Evolutionary conservation across 2,329 filamentous ascomycete species (phyloP), one percentile per base, ranked within the genome.

Genomic region (Talaromyces sp.): DNA sequence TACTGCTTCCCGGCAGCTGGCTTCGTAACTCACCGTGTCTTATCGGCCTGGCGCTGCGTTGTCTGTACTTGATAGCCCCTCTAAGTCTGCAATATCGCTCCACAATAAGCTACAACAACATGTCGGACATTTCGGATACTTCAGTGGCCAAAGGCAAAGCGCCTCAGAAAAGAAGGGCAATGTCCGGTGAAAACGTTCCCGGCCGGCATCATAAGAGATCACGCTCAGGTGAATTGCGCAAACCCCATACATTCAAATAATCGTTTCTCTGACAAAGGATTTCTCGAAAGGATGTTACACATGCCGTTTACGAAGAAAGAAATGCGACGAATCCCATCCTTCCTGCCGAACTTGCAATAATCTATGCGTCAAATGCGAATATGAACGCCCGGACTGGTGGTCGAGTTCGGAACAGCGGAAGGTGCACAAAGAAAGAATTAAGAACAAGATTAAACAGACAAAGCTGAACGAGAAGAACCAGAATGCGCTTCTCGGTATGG

Each of bases 371-470:
- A 37, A 37, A 37, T 37, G 35, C 35, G 11, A 37, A 37, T 37
- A 37, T 12, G 18, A 37, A 37, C 35, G 11, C 35, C 14, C 35
- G 14, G 86, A 91, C 79, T 99, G 95, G 95, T 99, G 95, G 95
- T 90, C 89, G 79, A 97, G 95, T 82, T 90, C 90, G 73, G 92
- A 96, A 66, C 87, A 90, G 72, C 85, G 95, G 69, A 86, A 89
- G 70, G 81, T 88, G 63, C 92, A 97, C 76, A 99, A 98, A 81
- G 95, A 98, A 74, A 82, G 88, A 69, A 96, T 99, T 83, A 99
- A 99, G 84, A 89, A 90, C 78, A 91, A 93, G 77, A 98, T 99
- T 83, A 97, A 96, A 86, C 87, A 89, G 75, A 98, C 95, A 75
- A 98, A 98, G 85, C 84, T 96, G 69, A 87, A 88, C 33, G 93